Percentiles rank a stretch among this genome's conserved stretches.
These are phyloP conservation scores for Candida broadrunensis DNA, from an alignment of 805 yeast genomes.

Conservation along the genomic window DNA sequence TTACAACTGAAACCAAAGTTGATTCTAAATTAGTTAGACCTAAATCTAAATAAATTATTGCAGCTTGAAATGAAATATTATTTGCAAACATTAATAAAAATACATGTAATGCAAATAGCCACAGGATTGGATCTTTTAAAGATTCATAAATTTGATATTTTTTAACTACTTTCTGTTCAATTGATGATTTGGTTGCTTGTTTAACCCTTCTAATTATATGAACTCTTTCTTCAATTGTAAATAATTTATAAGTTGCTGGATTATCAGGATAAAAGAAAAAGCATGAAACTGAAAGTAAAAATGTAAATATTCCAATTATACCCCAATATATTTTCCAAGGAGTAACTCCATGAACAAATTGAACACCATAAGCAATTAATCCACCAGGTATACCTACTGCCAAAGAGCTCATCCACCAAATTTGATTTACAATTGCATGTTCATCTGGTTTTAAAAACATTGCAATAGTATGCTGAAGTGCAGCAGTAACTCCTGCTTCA, in stretches of 20 bases:
- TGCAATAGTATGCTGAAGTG: conserved; percentile 44
- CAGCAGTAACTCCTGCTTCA: conserved; percentile 22
- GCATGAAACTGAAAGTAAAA: conserved; percentile 16
- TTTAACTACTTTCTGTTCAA: conserved; percentile 46
- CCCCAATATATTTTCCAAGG: conserved; percentile 10
- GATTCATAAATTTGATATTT: conserved; percentile 49
- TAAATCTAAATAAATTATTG: conserved; percentile 43
- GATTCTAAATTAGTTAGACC: conserved; percentile 38
- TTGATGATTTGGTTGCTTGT: conserved; percentile 26
- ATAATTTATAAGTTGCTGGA: conserved; percentile 50
- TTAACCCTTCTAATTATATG: conserved; percentile 41
- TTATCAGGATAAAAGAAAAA: conserved; percentile 51
- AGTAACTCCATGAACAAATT: conserved; percentile 11
- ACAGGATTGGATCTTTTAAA: conserved; percentile 37
- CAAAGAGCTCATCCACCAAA: conserved; percentile 50
- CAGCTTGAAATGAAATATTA: conserved; percentile 52
- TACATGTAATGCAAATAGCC: conserved; percentile 26
- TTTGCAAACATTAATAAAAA: conserved; percentile 50
- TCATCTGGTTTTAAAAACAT: conserved; percentile 47
- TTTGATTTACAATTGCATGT: conserved; percentile 50
- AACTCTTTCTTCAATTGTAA: conserved; percentile 49
- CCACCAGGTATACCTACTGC: conserved; percentile 53
- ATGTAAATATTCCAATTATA: conserved; percentile 54
- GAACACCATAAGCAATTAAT: conserved; percentile 42
- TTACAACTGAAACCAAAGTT: conserved; percentile 52